A percentile compares a stretch with the other conserved stretches of the same genome.
Conservation (phyloP, 129 eudicot species). For the Artemisia tridentata region DNA sequence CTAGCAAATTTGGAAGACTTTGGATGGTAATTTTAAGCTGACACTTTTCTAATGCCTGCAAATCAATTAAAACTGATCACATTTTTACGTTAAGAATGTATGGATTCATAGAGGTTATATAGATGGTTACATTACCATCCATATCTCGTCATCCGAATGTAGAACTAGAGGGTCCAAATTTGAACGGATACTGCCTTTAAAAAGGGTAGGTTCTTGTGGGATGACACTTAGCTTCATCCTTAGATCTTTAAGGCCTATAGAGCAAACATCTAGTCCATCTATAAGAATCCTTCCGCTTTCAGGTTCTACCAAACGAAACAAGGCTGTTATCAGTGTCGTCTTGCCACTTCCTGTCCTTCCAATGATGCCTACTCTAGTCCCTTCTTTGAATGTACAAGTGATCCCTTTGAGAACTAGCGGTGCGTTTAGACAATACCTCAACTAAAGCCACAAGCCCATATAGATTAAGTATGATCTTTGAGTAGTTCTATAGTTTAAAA, state of each 20-base stretch:
- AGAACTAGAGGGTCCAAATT: slow-evolving; percentile 74
- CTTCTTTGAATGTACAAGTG: slow-evolving; percentile 75
- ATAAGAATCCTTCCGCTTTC: slow-evolving; percentile 52
- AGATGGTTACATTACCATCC: slow-evolving; percentile 50
- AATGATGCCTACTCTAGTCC: slow-evolving; percentile 79
- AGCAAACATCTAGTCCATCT: slow-evolving; percentile 66
- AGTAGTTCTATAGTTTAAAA: not conserved
- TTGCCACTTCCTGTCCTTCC: slow-evolving; percentile 97
- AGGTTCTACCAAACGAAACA: slow-evolving; percentile 80
- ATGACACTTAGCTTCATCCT: slow-evolving; percentile 75
- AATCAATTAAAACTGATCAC: not conserved
- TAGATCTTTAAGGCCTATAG: slow-evolving; percentile 74
- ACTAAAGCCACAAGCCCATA: slow-evolving; percentile 34
- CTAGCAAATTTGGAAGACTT: slow-evolving; percentile 65
- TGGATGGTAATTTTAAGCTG: slow-evolving; percentile 66
- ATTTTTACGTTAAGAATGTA: not conserved
- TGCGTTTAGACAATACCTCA: slow-evolving; percentile 74
- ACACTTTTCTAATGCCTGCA: slow-evolving; percentile 80
- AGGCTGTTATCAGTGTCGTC: slow-evolving; percentile 73
- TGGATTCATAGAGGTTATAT: not conserved
- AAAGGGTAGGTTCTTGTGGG: slow-evolving; percentile 94
- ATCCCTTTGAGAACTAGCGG: slow-evolving; percentile 86
- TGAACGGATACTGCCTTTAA: slow-evolving; percentile 64
- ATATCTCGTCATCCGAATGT: slow-evolving; percentile 72
- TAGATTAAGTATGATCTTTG: not conserved